Percentiles rank a stretch among this genome's conserved stretches.
Evolutionary conservation across 257 asterid species (phyloP).

Genomic region (Leonotis leonurus): DNA sequence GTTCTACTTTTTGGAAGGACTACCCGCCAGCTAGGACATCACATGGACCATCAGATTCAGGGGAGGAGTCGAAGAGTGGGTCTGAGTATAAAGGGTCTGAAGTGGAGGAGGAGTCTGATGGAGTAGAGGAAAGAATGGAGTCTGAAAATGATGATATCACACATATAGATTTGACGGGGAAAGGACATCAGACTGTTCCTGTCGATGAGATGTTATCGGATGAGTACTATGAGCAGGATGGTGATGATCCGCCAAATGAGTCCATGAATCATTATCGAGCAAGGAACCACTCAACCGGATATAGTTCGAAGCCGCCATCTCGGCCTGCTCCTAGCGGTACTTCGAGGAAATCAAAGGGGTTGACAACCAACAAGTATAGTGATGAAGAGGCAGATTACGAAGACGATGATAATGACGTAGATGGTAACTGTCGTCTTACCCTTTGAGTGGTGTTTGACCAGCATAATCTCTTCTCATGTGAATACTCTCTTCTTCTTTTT

Average conservation of each 20-base stretch:
- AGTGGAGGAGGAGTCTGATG: constrained; percentile 58
- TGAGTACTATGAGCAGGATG: constrained; percentile 97
- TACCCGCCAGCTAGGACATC: constrained; percentile 42
- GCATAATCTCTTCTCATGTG: constrained; percentile 4
- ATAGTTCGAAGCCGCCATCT: constrained; percentile 42
- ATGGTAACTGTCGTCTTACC: constrained; percentile 22
- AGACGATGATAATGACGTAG: constrained; percentile 48
- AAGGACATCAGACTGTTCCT: constrained; percentile 48
- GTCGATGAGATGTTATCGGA: constrained; percentile 94
- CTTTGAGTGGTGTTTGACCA: background rate
- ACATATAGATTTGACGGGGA: constrained; percentile 36
- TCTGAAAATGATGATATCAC: constrained; percentile 44
- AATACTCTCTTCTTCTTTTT: constrained; percentile 12
- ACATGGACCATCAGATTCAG: constrained; percentile 54
- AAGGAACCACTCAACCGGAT: constrained; percentile 43
- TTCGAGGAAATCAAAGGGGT: constrained; percentile 49
- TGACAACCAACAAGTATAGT: constrained; percentile 39
- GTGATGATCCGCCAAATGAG: constrained; percentile 70
- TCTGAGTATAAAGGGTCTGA: constrained; percentile 89
- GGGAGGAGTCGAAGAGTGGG: constrained; percentile 87
- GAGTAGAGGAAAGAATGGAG: constrained; percentile 45
- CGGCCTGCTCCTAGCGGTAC: constrained; percentile 34
- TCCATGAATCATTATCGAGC: constrained; percentile 52
- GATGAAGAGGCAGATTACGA: constrained; percentile 50
- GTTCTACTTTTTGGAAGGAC: constrained; percentile 87